These are phyloP conservation scores for Nakazawaea ishiwadae DNA, from an alignment of 805 yeast species.

Conservation along the genomic window DNA sequence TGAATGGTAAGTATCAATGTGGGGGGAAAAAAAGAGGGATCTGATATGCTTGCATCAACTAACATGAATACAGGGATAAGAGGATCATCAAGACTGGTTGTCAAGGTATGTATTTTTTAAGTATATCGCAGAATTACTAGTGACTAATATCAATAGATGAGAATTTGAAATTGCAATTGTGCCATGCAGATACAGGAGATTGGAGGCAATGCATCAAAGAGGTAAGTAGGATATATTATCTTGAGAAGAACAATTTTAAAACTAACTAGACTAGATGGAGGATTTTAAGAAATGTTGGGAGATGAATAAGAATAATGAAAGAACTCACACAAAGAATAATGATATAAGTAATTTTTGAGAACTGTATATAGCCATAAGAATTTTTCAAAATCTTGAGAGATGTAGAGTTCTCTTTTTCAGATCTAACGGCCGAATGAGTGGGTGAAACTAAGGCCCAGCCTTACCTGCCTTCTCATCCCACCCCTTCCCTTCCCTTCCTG, in stretches of 20 bases:
- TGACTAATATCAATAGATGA: slow-evolving; percentile 39
- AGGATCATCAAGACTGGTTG: slow-evolving; percentile 77
- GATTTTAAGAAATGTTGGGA: slow-evolving; percentile 41
- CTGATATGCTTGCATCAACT: neutral
- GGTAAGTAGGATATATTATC: slow-evolving; percentile 32
- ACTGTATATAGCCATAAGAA: too few species aligned
- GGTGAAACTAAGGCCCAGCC: too few species aligned
- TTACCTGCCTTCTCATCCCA: too few species aligned
- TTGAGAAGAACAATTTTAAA: too few species aligned
- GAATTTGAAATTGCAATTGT: slow-evolving; percentile 62
- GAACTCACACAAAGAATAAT: slow-evolving; percentile 33
- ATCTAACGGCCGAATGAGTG: too few species aligned
- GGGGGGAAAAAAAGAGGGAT: too few species aligned
- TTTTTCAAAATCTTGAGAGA: too few species aligned
- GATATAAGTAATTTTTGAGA: slow-evolving; percentile 21
- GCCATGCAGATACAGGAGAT: slow-evolving; percentile 78
- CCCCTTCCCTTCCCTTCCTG: too few species aligned
- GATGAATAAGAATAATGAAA: slow-evolving; percentile 28
- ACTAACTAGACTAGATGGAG: slow-evolving; percentile 38
- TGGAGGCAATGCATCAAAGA: slow-evolving; percentile 73
- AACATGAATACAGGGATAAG: slow-evolving; percentile 45
- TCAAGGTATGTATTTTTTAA: slow-evolving; percentile 33
- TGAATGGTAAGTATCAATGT: slow-evolving; percentile 57
- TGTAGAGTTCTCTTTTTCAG: too few species aligned
- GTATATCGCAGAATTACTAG: neutral